Conservation (phyloP, 805 yeast species). For the Metschnikowia aberdeeniae region DNA sequence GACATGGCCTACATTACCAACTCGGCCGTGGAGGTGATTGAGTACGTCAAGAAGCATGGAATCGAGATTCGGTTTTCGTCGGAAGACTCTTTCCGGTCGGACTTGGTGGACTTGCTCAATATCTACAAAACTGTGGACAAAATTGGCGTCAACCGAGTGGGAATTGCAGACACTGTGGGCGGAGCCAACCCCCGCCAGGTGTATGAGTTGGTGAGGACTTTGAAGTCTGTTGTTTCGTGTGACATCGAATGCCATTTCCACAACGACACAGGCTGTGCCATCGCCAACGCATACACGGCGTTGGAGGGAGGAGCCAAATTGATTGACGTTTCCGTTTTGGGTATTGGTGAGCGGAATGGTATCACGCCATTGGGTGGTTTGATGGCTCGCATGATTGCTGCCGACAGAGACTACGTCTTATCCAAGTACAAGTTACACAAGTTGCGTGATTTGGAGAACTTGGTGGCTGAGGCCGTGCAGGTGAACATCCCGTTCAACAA, state of each 20-base stretch:
- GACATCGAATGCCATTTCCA: conserved; percentile 99
- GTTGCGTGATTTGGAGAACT: conserved; percentile 89
- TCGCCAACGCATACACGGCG: conserved; percentile 97
- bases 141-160: conserved; percentile 97
- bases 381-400: conserved; percentile 99
- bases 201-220: conserved; percentile 90
- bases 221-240: conserved; percentile 89
- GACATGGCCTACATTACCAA: conserved; percentile 98
- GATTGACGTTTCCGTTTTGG: conserved; percentile 92
- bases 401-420: conserved; percentile 92
- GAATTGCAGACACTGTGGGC: conserved; percentile 99
- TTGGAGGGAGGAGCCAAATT: conserved; percentile 95
- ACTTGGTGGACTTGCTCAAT: conserved; percentile 89
- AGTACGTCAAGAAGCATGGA: conserved; percentile 94
- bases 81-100: conserved; percentile 96
- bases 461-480: conserved; percentile 96
- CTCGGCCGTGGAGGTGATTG: conserved; percentile 93
- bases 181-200: conserved; percentile 99
- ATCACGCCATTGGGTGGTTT: conserved; percentile 96
- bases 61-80: conserved; percentile 95
- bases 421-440: conserved; percentile 93
- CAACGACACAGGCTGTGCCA: conserved; percentile 98
- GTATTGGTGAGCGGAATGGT: conserved; percentile 99
- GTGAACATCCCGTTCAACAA: conserved; percentile 97
- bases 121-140: conserved; percentile 95